phyloP scores from a whole-genome alignment of 805 yeast species.

The Hanseniaspora singularis region DNA sequence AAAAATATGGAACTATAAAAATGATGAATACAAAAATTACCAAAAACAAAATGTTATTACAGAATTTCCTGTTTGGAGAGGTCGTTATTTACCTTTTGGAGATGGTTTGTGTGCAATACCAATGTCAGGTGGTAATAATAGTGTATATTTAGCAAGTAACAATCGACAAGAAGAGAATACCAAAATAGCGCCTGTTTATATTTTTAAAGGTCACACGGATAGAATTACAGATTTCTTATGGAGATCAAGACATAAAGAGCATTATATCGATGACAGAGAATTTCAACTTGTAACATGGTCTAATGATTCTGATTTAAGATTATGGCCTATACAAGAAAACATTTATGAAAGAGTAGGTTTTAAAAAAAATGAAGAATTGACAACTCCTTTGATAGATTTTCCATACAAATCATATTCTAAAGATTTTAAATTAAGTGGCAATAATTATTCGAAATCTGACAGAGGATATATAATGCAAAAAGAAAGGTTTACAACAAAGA shows the following conservation, averaged over 20 bases:
- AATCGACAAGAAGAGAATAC: slow-evolving; percentile 23
- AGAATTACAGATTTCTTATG: slow-evolving; percentile 82
- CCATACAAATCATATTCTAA: slow-evolving; percentile 38
- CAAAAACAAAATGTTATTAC: slow-evolving; percentile 44
- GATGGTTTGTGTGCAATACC: slow-evolving; percentile 84
- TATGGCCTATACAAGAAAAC: slow-evolving; percentile 59
- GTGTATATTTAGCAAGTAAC: slow-evolving; percentile 30
- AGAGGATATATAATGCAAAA: slow-evolving; percentile 27
- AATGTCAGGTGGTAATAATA: slow-evolving; percentile 63
- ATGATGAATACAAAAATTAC: slow-evolving; percentile 22
- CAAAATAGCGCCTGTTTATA: slow-evolving; percentile 40
- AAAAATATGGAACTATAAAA: slow-evolving; percentile 63
- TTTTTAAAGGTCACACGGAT: slow-evolving; percentile 71
- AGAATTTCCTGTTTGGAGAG: slow-evolving; percentile 78
- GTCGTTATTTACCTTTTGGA: slow-evolving; percentile 83
- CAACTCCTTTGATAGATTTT: slow-evolving; percentile 33
- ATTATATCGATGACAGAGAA: slow-evolving; percentile 55
- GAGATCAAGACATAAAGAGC: slow-evolving; percentile 50
- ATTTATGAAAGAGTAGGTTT: slow-evolving; percentile 38
- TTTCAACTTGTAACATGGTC: slow-evolving; percentile 93
- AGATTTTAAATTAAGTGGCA: slow-evolving; percentile 33
- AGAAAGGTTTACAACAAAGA: slow-evolving; percentile 25
- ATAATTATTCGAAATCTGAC: slow-evolving; percentile 14
- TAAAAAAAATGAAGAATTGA: slow-evolving; percentile 30
- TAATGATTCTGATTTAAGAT: slow-evolving; percentile 66